Conservation (phyloP, 768 basidiomycete species). For the Collybiopsis luxurians region DNA sequence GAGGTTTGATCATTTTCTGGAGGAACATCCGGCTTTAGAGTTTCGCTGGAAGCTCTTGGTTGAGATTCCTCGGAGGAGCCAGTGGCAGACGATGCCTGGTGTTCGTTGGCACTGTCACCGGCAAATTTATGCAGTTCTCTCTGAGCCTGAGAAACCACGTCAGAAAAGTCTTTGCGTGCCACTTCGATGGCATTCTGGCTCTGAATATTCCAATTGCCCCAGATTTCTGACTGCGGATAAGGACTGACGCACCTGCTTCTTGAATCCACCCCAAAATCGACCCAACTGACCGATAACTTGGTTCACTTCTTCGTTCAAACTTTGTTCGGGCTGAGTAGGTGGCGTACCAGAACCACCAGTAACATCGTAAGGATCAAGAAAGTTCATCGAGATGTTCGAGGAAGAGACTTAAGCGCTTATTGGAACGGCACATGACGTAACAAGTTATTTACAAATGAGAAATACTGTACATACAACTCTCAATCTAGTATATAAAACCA, state of each 20-base stretch:
- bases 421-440: background rate
- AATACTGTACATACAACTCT: too few species aligned
- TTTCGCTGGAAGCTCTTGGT: constrained; percentile 19
- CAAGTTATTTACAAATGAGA: background rate
- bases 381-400: constrained; percentile 51
- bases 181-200: constrained; percentile 66
- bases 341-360: constrained; percentile 42
- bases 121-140: constrained; percentile 67
- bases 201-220: constrained; percentile 32
- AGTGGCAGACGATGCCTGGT: constrained; percentile 8
- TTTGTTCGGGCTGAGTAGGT: constrained; percentile 41
- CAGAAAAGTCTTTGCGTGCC: constrained; percentile 70
- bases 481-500: background rate
- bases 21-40: constrained; percentile 22
- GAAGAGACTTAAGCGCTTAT: background rate
- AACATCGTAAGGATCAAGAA: constrained; percentile 68
- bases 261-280: constrained; percentile 88
- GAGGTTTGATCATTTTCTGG: constrained; percentile 13
- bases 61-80: constrained; percentile 11
- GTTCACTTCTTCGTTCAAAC: constrained; percentile 82
- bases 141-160: constrained; percentile 78
- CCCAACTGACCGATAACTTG: constrained; percentile 88
- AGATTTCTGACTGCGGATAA: background rate
- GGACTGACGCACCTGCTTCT: constrained; percentile 66
- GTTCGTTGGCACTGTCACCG: constrained; percentile 24